phyloP scores from a whole-genome alignment of 352 stramenopile species.

The Pythium pectinolyticum region DNA sequence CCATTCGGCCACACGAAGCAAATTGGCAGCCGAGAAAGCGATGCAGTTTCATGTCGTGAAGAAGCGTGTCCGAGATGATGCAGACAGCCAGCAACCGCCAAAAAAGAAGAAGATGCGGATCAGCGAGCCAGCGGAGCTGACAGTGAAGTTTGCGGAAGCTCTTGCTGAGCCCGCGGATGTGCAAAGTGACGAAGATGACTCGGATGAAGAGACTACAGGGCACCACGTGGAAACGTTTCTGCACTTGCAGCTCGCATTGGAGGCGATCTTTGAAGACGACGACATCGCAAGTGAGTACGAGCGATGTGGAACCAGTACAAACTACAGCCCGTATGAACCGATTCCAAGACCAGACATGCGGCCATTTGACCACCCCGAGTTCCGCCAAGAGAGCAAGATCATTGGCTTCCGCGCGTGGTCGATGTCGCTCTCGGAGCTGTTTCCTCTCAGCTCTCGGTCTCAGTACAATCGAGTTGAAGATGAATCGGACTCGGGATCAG shows the following conservation, averaged over 20 bases:
- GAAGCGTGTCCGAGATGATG: not conserved
- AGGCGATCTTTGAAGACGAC: not conserved
- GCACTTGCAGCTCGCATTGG: not conserved
- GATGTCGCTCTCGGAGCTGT: not conserved
- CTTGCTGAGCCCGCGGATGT: not conserved
- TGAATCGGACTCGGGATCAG: too few relatives aligned
- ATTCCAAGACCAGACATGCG: not conserved
- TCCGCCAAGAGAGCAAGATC: not conserved
- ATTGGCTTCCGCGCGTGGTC: not conserved
- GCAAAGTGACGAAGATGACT: not conserved
- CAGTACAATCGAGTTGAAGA: too few relatives aligned
- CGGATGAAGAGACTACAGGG: too few relatives aligned
- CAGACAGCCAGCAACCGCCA: not conserved
- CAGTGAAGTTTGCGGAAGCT: not conserved
- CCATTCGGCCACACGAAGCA: not conserved
- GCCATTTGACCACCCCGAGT: not conserved
- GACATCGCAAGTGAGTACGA: not conserved
- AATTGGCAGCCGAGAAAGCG: not conserved
- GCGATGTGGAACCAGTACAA: not conserved
- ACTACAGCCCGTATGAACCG: not conserved
- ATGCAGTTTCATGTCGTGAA: not conserved
- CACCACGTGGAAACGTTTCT: not conserved
- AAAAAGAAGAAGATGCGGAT: not conserved
- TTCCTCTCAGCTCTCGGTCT: too few relatives aligned
- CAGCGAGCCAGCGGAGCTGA: too few relatives aligned